A percentile compares a stretch with the other conserved stretches of the same genome.
Conservation (phyloP, 169 alveolate genomes). For the Cryptosporidium sp. region DNA sequence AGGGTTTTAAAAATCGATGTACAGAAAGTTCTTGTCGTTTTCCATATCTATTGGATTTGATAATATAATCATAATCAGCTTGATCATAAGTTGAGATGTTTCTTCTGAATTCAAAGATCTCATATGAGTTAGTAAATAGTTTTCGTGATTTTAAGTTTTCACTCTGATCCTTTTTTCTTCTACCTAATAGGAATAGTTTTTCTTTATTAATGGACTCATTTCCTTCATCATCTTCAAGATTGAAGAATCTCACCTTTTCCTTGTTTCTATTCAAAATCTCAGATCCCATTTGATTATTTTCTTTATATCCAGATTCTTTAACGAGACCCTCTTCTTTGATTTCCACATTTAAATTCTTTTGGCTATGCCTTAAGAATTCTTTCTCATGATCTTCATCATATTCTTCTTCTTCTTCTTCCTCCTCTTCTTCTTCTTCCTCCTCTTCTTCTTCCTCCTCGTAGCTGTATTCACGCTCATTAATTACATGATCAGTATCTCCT, state of each 20-base stretch:
- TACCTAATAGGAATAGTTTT: background rate
- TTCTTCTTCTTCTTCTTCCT: background rate
- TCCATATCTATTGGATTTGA: slow-evolving; percentile 63
- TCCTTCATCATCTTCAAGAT: background rate
- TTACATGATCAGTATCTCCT: background rate
- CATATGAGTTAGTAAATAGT: slow-evolving; percentile 46
- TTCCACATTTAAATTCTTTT: background rate
- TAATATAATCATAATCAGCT: slow-evolving; percentile 62
- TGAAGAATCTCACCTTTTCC: background rate
- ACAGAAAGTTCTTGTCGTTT: slow-evolving; percentile 54
- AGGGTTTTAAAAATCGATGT: slow-evolving; percentile 11
- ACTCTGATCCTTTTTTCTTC: background rate
- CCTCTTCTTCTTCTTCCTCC: background rate
- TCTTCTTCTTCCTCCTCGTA: background rate
- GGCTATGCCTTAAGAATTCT: background rate
- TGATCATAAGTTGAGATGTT: slow-evolving; percentile 55
- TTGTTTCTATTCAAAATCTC: background rate
- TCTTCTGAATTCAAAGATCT: slow-evolving; percentile 38
- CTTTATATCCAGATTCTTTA: background rate
- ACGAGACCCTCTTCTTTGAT: no score
- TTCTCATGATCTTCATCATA: background rate
- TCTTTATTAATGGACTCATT: background rate
- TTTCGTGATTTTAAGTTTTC: background rate
- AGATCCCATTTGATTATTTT: background rate
- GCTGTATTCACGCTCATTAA: background rate